Evolutionary conservation across 192 early-diverging fungal species (phyloP).

Genomic region (Pilobolus umbonatus): DNA sequence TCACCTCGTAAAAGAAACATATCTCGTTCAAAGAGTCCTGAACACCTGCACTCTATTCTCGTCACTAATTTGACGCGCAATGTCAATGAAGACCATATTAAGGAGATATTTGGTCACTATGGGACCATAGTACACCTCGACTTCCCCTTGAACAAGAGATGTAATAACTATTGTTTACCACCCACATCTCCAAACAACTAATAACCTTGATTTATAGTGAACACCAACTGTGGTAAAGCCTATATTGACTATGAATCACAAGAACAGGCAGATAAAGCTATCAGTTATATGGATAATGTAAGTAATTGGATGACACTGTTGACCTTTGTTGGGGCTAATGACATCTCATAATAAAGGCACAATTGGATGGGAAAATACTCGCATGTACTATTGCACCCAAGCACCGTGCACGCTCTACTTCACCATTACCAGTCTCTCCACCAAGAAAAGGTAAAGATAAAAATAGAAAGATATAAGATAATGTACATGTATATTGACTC

Average conservation of each 20-base stretch:
- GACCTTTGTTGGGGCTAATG: neutral
- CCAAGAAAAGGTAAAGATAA: slow-evolving; percentile 10
- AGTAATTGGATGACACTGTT: neutral
- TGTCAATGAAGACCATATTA: slow-evolving; percentile 36
- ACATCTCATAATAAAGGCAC: slow-evolving; percentile 26
- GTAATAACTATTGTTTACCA: slow-evolving; percentile 18
- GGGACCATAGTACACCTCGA: slow-evolving; percentile 28
- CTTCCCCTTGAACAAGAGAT: slow-evolving; percentile 35
- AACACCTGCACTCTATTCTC: slow-evolving; percentile 7
- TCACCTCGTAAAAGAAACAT: slow-evolving; percentile 19
- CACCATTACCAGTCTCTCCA: slow-evolving; percentile 14
- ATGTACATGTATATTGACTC: neutral
- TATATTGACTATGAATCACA: slow-evolving; percentile 38
- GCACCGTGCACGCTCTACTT: slow-evolving; percentile 21
- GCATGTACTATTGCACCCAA: slow-evolving; percentile 28
- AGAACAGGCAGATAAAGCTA: slow-evolving; percentile 39
- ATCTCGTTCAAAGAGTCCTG: slow-evolving; percentile 18
- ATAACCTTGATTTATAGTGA: slow-evolving; percentile 18
- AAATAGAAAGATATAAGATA: neutral
- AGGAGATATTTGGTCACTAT: slow-evolving; percentile 38
- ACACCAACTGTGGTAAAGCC: slow-evolving; percentile 37
- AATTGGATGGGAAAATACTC: slow-evolving; percentile 39
- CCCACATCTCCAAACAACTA: neutral
- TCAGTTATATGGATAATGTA: slow-evolving; percentile 45
- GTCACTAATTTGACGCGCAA: slow-evolving; percentile 41